Evolutionary conservation across 768 basidiomycete genomes (phyloP).

Genomic region (Kwoniella heveanensis): DNA sequence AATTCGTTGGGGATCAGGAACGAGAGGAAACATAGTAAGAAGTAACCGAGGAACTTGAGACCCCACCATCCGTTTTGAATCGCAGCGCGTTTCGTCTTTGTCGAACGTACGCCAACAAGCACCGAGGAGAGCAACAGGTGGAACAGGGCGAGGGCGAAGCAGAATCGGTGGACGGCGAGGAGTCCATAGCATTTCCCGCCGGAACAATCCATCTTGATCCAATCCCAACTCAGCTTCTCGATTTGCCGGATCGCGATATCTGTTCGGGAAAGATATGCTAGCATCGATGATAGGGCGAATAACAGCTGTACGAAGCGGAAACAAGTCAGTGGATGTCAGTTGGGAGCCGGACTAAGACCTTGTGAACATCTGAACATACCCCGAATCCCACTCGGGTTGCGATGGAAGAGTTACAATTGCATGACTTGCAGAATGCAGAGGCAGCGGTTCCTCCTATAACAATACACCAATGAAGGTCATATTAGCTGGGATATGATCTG

Average conservation of each 20-base stretch:
- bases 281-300: conserved; percentile 89
- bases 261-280: conserved; percentile 96
- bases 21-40: conserved; percentile 73
- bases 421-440: conserved; percentile 96
- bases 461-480: too few species aligned
- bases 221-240: conserved; percentile 91
- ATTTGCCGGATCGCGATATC: conserved; percentile 81
- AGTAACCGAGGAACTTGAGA: conserved; percentile 87
- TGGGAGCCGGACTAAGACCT: neutral
- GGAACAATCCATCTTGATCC: conserved; percentile 96
- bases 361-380: conserved; percentile 59
- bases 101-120: conserved; percentile 84
- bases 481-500: too few species aligned
- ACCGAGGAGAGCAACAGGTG: conserved; percentile 77
- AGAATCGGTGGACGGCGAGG: conserved; percentile 90
- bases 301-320: conserved; percentile 66
- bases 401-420: conserved; percentile 98
- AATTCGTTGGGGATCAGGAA: conserved; percentile 97
- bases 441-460: conserved; percentile 63
- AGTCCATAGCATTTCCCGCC: conserved; percentile 95
- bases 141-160: conserved; percentile 88
- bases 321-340: neutral
- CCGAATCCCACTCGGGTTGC: conserved; percentile 96
- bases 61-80: conserved; percentile 99
- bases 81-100: conserved; percentile 86